Conservation (phyloP, 2,329 filamentous ascomycete genomes). For the Alternaria arbusti region DNA sequence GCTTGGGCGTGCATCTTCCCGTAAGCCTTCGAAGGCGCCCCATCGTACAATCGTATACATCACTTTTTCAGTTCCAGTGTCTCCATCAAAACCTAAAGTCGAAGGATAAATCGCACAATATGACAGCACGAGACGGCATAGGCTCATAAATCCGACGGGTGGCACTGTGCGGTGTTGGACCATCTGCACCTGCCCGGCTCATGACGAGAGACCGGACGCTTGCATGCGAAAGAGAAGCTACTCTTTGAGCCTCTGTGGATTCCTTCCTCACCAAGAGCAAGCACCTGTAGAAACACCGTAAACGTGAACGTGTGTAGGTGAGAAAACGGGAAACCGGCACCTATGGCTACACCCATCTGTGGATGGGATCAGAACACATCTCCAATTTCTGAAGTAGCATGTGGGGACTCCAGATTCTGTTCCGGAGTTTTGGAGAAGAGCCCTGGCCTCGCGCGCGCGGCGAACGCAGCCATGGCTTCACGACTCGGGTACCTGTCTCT, state of each 20-base stretch:
- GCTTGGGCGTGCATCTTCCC: not conserved
- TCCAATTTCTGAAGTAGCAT: not conserved
- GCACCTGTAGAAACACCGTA: not conserved
- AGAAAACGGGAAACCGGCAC: not conserved
- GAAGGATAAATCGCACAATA: not conserved
- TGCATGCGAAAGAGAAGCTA: not conserved
- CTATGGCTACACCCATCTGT: not conserved
- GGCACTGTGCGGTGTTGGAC: not conserved
- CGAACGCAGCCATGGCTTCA: not conserved
- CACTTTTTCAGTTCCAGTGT: not conserved
- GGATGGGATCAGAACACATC: not conserved
- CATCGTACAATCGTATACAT: not conserved
- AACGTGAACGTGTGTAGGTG: not conserved
- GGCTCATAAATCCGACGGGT: conserved; percentile 1
- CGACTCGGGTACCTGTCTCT: not conserved
- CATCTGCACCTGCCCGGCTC: conserved; percentile 1
- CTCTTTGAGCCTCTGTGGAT: not conserved
- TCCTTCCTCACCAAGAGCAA: not conserved
- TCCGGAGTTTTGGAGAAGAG: not conserved
- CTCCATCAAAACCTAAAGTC: not conserved
- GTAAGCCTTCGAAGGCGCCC: not conserved
- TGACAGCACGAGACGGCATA: not conserved
- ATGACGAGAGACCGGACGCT: not conserved
- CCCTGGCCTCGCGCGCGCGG: not conserved
- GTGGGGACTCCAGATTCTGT: not conserved